Base-by-base conservation (phyloP, 2,329 filamentous ascomycete species). In the Zymoseptoria crescenta region DNA sequence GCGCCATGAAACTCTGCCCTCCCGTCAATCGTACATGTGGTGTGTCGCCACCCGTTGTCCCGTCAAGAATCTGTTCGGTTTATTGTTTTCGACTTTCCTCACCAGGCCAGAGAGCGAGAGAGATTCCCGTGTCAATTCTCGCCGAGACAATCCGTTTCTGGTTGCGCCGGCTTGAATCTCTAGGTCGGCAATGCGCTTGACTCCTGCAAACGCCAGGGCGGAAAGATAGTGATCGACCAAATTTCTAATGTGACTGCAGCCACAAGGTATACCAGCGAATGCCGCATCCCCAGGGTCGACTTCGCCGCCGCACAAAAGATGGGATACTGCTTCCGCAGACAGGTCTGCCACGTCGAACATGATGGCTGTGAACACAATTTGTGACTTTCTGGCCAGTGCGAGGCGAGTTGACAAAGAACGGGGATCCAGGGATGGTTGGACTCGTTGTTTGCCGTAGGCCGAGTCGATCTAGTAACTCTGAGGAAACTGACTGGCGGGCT, bases 401-500 rank as follows among this genome's bases (percentile, higher is more conserved):
- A 24, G 24, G 24, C 24, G 24, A 24, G 4, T 24, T 24, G 35
- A 45, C 4, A 6, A 16, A 16, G 35, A 45, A 16, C 35, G n/a
- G 35, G n/a, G 35, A 13, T 1, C 16, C 16, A 13, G 13, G 35
- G 35, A 45, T 16, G 13, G 13, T 45, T 16, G 0, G n/a, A 45
- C 4, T 4, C 13, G 35, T 16, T 45, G 7, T 13, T 45, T 16
- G 35, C 7, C 10, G 13, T 16, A 45, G 24, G 24, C 24, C 35
- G 13, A 45, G n/a, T 13, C 35, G 27, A 48, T 57, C 75, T 77
- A 80, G 70, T 79, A 79, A 69, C 77, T 79, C 65, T 80, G 78
- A 57, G 78, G 78, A 65, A 77, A 78, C 63, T 80, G 77, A 64
- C 73, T 77, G 58, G 78, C 78, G 58, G 78, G 78, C 76, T 79